Evolutionary conservation across 768 basidiomycete species (phyloP).

Genomic region (Leccinum obscurum): DNA sequence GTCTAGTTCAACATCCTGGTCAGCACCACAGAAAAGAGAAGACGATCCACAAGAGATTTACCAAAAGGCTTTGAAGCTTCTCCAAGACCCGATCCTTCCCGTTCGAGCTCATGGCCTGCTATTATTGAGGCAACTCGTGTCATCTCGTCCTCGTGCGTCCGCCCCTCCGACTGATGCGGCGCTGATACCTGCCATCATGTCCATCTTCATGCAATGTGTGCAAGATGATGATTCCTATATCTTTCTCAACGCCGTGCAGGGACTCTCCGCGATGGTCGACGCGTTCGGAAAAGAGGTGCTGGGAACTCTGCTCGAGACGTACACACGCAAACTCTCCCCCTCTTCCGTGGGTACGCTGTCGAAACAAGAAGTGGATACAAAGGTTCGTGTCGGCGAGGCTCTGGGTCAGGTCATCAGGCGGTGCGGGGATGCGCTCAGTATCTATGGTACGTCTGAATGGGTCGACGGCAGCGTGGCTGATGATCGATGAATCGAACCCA

Average conservation of each 20-base stretch:
- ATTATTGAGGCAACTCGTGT: constrained; percentile 76
- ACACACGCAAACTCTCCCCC: constrained; percentile 55
- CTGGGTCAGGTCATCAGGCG: constrained; percentile 73
- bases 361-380: constrained; percentile 68
- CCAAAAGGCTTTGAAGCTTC: constrained; percentile 81
- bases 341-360: constrained; percentile 37
- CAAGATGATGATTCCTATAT: constrained; percentile 96
- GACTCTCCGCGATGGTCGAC: constrained; percentile 84
- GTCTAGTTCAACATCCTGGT: constrained; percentile 45
- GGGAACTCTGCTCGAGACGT: constrained; percentile 62
- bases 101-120: constrained; percentile 92
- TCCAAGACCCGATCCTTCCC: constrained; percentile 90
- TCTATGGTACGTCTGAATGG: constrained; percentile 55
- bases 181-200: constrained; percentile 78
- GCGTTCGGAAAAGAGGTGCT: constrained; percentile 66
- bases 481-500: constrained; percentile 5
- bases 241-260: constrained; percentile 90
- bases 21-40: constrained; percentile 18
- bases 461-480: background rate
- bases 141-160: constrained; percentile 27
- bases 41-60: constrained; percentile 61
- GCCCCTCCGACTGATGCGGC: constrained; percentile 48
- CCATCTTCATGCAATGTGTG: constrained; percentile 81
- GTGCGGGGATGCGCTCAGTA: constrained; percentile 65
- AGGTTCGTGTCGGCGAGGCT: constrained; percentile 83